Percentiles rank a stretch among this genome's conserved stretches.
phyloP scores from a whole-genome alignment of 305 asterid genomes.

The Caryopteris hybrid region DNA sequence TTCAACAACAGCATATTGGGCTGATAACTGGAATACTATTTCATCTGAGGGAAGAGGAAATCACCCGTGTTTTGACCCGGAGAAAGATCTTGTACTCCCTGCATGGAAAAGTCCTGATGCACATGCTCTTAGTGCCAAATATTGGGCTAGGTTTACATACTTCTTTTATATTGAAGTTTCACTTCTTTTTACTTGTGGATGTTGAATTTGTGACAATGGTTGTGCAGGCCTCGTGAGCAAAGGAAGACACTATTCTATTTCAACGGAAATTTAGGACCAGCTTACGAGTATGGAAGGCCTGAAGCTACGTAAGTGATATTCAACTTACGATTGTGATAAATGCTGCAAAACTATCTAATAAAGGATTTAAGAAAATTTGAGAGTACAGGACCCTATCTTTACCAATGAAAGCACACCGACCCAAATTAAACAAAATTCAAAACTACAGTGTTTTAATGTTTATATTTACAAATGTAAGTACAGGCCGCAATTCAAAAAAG shows the following conservation, averaged over 20 bases:
- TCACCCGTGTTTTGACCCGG: conserved; percentile 89
- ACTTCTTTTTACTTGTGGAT: neutral
- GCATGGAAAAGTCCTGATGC: conserved; percentile 92
- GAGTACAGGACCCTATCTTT: neutral
- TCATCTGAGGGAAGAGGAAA: conserved; percentile 81
- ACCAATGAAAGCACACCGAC: neutral
- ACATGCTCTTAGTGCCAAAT: conserved; percentile 41
- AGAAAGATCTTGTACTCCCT: conserved; percentile 92
- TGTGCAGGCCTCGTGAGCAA: conserved; percentile 71
- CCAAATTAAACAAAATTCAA: neutral
- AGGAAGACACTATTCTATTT: conserved; percentile 81
- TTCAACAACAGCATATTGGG: conserved; percentile 95
- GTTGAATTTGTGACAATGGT: neutral
- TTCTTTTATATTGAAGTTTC: neutral
- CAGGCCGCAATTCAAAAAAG: neutral
- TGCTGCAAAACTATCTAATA: neutral
- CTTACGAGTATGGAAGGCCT: conserved; percentile 83
- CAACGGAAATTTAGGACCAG: conserved; percentile 96
- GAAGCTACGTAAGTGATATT: conserved; percentile 71
- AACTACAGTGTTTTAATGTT: neutral
- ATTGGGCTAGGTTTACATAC: conserved; percentile 66
- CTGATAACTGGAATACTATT: conserved; percentile 73
- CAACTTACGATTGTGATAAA: conserved; percentile 2
- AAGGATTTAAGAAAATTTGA: neutral
- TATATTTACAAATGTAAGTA: no score